Evolutionary conservation across 768 basidiomycete species (phyloP), one percentile per base, ranked within the genome.

Genomic region (Pholiota conissans): DNA sequence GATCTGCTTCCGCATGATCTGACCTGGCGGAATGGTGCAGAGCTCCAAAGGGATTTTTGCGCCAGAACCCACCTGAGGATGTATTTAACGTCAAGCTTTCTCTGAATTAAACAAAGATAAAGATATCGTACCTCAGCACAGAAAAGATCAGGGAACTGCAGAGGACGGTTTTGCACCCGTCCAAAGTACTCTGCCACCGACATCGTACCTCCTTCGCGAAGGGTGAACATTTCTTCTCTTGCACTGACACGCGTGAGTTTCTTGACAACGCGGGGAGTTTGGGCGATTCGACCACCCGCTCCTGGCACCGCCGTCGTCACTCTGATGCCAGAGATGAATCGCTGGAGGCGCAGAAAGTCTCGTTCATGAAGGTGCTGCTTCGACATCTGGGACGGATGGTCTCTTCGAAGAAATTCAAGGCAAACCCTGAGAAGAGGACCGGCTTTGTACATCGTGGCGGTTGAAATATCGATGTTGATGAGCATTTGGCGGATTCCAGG

Each of bases 391-490:
- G 46, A 55, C 5, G 69, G 69, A 16, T 70, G 61, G 3, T 61
- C 50, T 47, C 61, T 69, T 18, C 68, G 64, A 16, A 91, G 65
- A 64, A 82, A 83, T 3, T 84, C 84, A 3, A 87, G 69, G 58
- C 85, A 85, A 0, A 91, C 69, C 5, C 76, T 69, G 45, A 89
- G 71, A 10, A 93, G 74, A 0, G 77, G 66, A 0, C 91, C 91
- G 0, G 79, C 69, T 66, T 84, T 84, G 67, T 87, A 91, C 87
- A 93, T 90, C 18, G 85, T 82, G 0, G 85, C 90, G 0, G 91
- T 90, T 0, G 87, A 86, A 53, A 91, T 91, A 63, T 93, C 91
- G 61, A 93, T 80, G 58, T 93, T 93, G 61, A 93, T 78, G 29
- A 91, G 71, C 73, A 93, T 81, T 4, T 75, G 76, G 0, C 84